A percentile compares a stretch with the other conserved stretches of the same genome.
phyloP scores from a whole-genome alignment of 2,329 filamentous ascomycete species.

The Ceratocystis huliohia region DNA sequence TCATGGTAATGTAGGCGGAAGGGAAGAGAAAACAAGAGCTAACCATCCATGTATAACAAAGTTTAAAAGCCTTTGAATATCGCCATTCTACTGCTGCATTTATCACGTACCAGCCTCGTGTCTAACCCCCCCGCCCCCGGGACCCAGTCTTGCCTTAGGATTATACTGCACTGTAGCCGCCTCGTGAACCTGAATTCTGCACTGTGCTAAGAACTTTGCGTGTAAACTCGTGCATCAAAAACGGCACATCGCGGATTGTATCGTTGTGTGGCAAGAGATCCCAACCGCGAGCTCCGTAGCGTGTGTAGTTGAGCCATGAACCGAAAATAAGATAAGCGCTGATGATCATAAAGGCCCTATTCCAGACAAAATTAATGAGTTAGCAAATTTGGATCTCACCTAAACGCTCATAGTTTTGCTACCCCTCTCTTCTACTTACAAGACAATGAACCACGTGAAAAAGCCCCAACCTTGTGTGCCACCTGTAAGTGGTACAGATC shows the following conservation, averaged over 20 bases:
- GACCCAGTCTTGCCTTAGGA: background rate
- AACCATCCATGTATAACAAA: background rate
- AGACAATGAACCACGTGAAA: constrained; percentile 92
- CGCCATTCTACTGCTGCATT: background rate
- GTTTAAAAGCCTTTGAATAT: background rate
- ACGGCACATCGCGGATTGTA: constrained; percentile 81
- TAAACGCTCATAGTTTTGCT: background rate
- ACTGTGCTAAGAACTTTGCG: constrained; percentile 70
- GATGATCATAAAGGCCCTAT: constrained; percentile 70
- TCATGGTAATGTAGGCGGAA: background rate
- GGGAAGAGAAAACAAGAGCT: background rate
- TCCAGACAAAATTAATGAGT: constrained; percentile 6
- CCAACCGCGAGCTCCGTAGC: constrained; percentile 89
- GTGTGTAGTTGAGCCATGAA: constrained; percentile 97
- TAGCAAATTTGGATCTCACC: constrained; percentile 21
- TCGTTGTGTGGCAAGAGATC: constrained; percentile 88
- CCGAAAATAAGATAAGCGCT: constrained; percentile 93
- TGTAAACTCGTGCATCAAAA: constrained; percentile 79
- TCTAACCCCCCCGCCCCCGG: background rate
- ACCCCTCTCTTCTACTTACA: constrained; percentile 46
- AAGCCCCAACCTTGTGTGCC: constrained; percentile 65
- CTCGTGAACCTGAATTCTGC: constrained; percentile 69
- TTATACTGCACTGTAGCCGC: constrained; percentile 89
- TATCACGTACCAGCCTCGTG: background rate
- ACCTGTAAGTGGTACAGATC: constrained; percentile 38